These are phyloP conservation scores for Solanum aculeatissimum DNA, from an alignment of 305 asterid species.

Conservation along the genomic window DNA sequence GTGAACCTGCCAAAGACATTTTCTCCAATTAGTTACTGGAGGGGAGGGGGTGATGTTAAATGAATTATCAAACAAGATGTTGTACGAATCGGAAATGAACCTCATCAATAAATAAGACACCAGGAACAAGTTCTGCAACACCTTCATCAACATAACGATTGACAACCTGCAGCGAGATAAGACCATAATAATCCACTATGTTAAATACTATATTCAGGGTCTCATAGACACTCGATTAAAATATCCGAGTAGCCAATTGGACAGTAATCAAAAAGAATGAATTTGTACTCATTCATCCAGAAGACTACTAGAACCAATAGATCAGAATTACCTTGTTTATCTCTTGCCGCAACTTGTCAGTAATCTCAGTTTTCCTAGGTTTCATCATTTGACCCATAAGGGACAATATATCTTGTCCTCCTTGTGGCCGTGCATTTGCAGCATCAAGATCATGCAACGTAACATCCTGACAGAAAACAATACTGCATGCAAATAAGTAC, in stretches of 20 bases:
- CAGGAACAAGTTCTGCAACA: conserved; percentile 97
- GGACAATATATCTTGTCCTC: conserved; percentile 97
- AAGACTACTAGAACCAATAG: background rate
- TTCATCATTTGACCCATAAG: conserved; percentile 99
- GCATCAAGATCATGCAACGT: conserved; percentile 93
- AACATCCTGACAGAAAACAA: conserved; percentile 49
- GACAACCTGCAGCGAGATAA: conserved; percentile 52
- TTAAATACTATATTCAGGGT: background rate
- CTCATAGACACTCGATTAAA: background rate
- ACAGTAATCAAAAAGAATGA: background rate
- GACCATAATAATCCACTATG: background rate
- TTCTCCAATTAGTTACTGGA: background rate
- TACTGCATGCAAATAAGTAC: background rate
- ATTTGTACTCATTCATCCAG: background rate
- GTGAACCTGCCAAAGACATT: conserved; percentile 46
- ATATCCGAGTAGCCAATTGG: background rate
- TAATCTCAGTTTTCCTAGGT: conserved; percentile 94
- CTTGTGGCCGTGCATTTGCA: conserved; percentile 98
- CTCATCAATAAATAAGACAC: conserved; percentile 93
- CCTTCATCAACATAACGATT: conserved; percentile 94
- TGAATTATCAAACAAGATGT: background rate
- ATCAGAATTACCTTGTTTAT: conserved; percentile 66
- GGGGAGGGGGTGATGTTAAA: background rate
- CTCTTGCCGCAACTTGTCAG: conserved; percentile 90
- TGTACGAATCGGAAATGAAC: conserved; percentile 15